Percentiles rank a stretch among this genome's conserved stretches.
These are phyloP conservation scores for Syzygium aqueum DNA, from an alignment of 345 rosid genomes.

Conservation along the genomic window DNA sequence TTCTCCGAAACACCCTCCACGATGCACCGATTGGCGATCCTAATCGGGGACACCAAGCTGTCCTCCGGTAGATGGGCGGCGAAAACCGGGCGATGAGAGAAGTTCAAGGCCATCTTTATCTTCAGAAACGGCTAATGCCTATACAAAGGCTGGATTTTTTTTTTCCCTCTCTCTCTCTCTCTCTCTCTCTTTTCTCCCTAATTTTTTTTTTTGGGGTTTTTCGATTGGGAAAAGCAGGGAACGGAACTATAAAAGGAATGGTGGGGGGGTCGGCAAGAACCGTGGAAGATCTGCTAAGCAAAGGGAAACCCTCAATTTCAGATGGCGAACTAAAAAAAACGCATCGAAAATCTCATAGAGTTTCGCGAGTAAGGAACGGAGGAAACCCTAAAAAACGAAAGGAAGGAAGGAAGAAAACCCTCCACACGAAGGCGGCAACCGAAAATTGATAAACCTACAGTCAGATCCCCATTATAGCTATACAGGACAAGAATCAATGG, in stretches of 20 bases:
- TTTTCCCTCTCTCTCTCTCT: neutral
- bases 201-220: neutral
- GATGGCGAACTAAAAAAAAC: slow-evolving; percentile 33
- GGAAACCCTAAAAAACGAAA: neutral
- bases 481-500: slow-evolving; percentile 1
- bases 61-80: slow-evolving; percentile 59
- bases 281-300: slow-evolving; percentile 5
- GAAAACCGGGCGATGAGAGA: slow-evolving; percentile 62
- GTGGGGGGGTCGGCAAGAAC: neutral
- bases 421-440: neutral
- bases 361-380: slow-evolving; percentile 2
- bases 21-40: slow-evolving; percentile 52
- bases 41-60: slow-evolving; percentile 54
- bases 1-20: slow-evolving; percentile 41
- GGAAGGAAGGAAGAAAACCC: neutral
- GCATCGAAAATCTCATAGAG: slow-evolving; percentile 38
- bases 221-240: neutral
- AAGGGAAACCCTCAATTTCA: slow-evolving; percentile 31
- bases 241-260: neutral
- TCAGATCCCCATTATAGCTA: neutral
- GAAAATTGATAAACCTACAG: slow-evolving; percentile 2
- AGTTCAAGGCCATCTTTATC: slow-evolving; percentile 72
- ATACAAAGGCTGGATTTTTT: slow-evolving; percentile 10
- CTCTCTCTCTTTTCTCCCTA: neutral
- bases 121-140: slow-evolving; percentile 4